Evolutionary conservation across 352 stramenopile genomes (phyloP), one percentile per base, ranked within the genome.

Genomic region (Phytophthora ohioensis): DNA sequence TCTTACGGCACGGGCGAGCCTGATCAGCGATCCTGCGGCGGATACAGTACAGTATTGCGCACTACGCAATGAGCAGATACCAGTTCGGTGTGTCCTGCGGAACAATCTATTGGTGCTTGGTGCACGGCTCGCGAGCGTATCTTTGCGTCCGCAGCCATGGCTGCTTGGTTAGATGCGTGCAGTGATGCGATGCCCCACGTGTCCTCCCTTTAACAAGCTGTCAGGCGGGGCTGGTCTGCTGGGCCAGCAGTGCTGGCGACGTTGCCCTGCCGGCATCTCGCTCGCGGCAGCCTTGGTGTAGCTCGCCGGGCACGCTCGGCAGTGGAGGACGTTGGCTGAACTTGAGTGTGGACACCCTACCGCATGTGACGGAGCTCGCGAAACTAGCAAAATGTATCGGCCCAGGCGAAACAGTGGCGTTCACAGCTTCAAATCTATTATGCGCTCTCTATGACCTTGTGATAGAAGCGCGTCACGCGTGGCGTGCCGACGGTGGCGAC

Each of bases 31-130:
- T 41, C 15, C 9, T 32, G 17, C 32, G 51, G 59, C 15, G 21
- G 7, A 42, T 49, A 17, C 42, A 51, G 45, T 39, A 27, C 21
- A 27, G 41, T 30, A 57, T 31, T 62, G 32, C 61, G 48, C 59
- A 67, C 21, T 54, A 30, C n/a, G 15, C 42, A 48, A 48, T 53
- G 47, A 9, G 47, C 47, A 39, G 59, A 53, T 7, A 52, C 53
- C 38, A 36, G 32, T 17, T 67, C 45, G 49, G 30, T 61, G 39
- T 17, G 36, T 10, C 8, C 30, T 27, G 27, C 35, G 61, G 61
- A 70, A 72, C 35, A 62, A 72, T 72, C 48, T 72, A 42, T 35
- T 72, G 49, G 57, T 68, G 57, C 57, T 67, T 72, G 57, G 57
- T 49, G 45, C 27, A 35, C 49, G 39, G 32, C 56, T 56, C 32